Evolutionary conservation across 805 yeast genomes (phyloP).

Genomic region (Cyberlindnera xishuangbannaensis): DNA sequence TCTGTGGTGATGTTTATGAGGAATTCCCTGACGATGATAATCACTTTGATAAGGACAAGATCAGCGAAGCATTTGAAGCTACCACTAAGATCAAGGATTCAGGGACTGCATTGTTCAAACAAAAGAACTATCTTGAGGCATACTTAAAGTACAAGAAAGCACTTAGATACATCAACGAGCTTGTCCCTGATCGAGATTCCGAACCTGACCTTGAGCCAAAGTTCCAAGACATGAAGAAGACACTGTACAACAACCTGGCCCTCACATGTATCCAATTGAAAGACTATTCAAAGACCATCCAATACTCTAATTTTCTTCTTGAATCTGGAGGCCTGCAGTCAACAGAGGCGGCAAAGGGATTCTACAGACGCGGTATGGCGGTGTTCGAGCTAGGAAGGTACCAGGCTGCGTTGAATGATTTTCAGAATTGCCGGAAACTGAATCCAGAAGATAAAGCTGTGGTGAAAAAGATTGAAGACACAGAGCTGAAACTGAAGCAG

Average conservation of each 20-base stretch:
- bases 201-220: constrained; percentile 46
- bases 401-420: constrained; percentile 43
- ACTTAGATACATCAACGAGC: constrained; percentile 64
- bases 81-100: constrained; percentile 56
- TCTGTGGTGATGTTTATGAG: constrained; percentile 70
- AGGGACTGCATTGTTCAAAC: constrained; percentile 55
- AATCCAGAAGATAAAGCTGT: constrained; percentile 48
- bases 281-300: constrained; percentile 43
- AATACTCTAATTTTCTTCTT: constrained; percentile 50
- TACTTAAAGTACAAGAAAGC: constrained; percentile 60
- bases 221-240: constrained; percentile 41
- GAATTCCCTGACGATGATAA: constrained; percentile 74
- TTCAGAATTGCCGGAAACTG: constrained; percentile 36
- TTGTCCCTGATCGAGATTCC: constrained; percentile 60
- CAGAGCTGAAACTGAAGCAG: constrained; percentile 35
- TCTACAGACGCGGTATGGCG: constrained; percentile 49
- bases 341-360: constrained; percentile 51
- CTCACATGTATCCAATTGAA: constrained; percentile 45
- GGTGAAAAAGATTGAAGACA: constrained; percentile 35
- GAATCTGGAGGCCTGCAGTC: constrained; percentile 38
- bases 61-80: constrained; percentile 45
- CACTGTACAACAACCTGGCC: constrained; percentile 47
- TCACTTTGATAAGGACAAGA: constrained; percentile 51
- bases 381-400: constrained; percentile 38
- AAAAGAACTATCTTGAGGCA: constrained; percentile 45